Evolutionary conservation across 306 rosid genomes (phyloP).

Genomic region (Calophaca sinica): DNA sequence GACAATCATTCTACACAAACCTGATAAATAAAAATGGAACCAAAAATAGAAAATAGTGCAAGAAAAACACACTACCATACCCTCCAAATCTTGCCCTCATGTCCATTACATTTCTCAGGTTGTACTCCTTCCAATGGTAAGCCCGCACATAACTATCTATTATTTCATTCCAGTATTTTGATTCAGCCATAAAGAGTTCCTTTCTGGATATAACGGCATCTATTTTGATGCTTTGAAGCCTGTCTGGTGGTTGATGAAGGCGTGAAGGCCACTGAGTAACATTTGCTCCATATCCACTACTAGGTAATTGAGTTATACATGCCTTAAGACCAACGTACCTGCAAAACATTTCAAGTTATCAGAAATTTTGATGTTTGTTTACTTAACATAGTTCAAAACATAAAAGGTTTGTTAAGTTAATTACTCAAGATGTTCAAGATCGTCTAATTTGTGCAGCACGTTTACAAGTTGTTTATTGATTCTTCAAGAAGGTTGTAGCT

Average conservation of each 20-base stretch:
- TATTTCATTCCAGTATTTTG: constrained; percentile 86
- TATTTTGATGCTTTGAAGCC: constrained; percentile 78
- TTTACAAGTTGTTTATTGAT: no score
- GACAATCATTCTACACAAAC: constrained; percentile 27
- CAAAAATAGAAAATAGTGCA: background rate
- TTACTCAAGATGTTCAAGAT: constrained; percentile 28
- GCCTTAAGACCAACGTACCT: constrained; percentile 76
- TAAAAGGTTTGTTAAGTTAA: constrained; percentile 15
- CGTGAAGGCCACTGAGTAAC: constrained; percentile 80
- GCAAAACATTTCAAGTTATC: constrained; percentile 43
- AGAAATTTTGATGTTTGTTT: constrained; percentile 12
- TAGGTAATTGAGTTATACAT: constrained; percentile 75
- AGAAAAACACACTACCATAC: constrained; percentile 50
- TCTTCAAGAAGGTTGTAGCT: constrained; percentile 28
- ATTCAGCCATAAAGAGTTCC: constrained; percentile 79
- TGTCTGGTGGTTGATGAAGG: constrained; percentile 72
- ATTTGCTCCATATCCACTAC: constrained; percentile 72
- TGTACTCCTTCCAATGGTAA: constrained; percentile 68
- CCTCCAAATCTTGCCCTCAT: constrained; percentile 97
- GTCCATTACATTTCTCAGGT: constrained; percentile 80
- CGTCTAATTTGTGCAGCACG: no score
- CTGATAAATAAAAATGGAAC: background rate
- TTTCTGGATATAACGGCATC: constrained; percentile 84
- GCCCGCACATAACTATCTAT: constrained; percentile 67
- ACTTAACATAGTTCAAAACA: constrained; percentile 22